A percentile compares a stretch with the other conserved stretches of the same genome.
phyloP scores from a whole-genome alignment of 1,139 yeast species.

The Blastobotrys petasosporus region DNA sequence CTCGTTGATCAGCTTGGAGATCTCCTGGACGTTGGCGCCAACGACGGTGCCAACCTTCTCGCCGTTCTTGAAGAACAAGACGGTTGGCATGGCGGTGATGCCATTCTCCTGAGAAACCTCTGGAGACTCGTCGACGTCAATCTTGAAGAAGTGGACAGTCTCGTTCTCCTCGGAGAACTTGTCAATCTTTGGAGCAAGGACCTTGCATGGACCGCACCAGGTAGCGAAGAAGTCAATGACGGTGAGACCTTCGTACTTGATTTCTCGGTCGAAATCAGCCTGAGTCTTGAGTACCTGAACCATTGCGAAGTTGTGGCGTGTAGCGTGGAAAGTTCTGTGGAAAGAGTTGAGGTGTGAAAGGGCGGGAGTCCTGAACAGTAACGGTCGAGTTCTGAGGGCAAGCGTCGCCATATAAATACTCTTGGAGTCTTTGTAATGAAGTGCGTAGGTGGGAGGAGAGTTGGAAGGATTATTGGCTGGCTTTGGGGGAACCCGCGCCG shows the following conservation, averaged over 20 bases:
- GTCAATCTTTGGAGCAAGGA: conserved; percentile 86
- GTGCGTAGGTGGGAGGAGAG: no score
- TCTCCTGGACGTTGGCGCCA: conserved; percentile 83
- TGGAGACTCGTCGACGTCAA: conserved; percentile 75
- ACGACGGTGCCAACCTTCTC: conserved; percentile 64
- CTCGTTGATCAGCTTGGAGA: conserved; percentile 25
- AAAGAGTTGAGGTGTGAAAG: no score
- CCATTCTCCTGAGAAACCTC: conserved; percentile 69
- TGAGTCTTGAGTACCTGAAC: no score
- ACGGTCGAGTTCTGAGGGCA: no score
- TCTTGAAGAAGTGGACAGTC: conserved; percentile 60
- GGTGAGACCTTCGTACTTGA: conserved; percentile 29
- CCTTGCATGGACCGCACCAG: conserved; percentile 98
- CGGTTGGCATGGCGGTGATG: conserved; percentile 85
- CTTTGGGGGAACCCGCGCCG: no score
- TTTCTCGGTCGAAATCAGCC: conserved; percentile 21
- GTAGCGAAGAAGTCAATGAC: conserved; percentile 76
- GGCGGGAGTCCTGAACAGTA: no score
- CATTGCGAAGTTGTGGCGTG: no score
- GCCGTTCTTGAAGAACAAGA: conserved; percentile 73
- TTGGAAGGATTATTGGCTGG: no score
- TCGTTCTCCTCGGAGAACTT: conserved; percentile 56
- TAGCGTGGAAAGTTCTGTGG: no score
- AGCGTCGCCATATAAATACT: no score
- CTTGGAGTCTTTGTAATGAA: no score